phyloP scores from a whole-genome alignment of 177 flowering plant species.

The Vitis hybrid region DNA sequence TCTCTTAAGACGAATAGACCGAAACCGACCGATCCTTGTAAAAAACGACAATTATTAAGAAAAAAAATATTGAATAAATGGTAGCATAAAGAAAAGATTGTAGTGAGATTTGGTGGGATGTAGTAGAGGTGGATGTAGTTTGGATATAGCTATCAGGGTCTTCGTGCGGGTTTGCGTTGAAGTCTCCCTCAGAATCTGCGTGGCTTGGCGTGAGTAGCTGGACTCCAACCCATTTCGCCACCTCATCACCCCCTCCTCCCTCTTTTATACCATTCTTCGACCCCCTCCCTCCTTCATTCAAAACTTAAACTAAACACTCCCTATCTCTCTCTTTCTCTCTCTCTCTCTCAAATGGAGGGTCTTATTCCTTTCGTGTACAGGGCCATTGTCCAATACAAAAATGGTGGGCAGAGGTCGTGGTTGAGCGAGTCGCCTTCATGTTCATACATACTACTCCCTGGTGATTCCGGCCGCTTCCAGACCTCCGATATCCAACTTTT shows the following conservation, averaged over 20 bases:
- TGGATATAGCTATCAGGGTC: conserved; percentile 14
- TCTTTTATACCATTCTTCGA: conserved; percentile 18
- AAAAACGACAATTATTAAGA: background rate
- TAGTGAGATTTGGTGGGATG: conserved; percentile 27
- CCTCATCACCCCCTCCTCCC: conserved; percentile 29
- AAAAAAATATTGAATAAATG: background rate
- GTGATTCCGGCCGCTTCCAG: conserved; percentile 54
- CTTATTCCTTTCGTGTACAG: conserved; percentile 58
- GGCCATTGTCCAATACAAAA: conserved; percentile 49
- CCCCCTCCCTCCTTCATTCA: conserved; percentile 3
- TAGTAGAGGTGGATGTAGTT: conserved; percentile 23
- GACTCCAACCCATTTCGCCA: conserved; percentile 30
- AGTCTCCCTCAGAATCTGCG: conserved; percentile 6
- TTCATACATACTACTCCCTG: conserved; percentile 47
- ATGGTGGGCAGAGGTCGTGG: conserved; percentile 36
- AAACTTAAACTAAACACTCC: no score
- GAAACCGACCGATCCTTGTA: conserved; percentile 8
- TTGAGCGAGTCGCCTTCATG: conserved; percentile 43
- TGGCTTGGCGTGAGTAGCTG: conserved; percentile 29
- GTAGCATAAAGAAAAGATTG: background rate
- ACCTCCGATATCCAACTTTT: conserved; percentile 26
- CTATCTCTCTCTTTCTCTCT: conserved; percentile 1
- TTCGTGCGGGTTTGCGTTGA: conserved; percentile 25
- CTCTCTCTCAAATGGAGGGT: conserved; percentile 50
- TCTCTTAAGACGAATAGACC: background rate